Evolutionary conservation across 805 yeast genomes (phyloP).

Genomic region (Hanseniaspora taiwanica): DNA sequence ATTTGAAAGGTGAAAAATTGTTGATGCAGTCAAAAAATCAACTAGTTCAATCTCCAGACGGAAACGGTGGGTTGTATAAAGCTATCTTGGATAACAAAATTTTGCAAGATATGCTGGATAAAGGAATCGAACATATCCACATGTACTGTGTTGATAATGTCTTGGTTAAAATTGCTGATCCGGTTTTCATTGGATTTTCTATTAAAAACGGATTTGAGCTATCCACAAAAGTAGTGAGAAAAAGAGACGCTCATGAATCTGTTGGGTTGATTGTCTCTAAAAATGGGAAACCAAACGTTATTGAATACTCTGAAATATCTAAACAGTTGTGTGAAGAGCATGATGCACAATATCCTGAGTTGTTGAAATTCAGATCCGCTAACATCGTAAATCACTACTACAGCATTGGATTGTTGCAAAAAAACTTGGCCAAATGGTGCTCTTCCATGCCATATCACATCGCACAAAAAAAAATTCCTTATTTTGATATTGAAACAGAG

Average conservation of each 20-base stretch:
- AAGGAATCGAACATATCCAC: slow-evolving; percentile 78
- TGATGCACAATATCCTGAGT: slow-evolving; percentile 38
- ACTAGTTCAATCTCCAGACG: slow-evolving; percentile 86
- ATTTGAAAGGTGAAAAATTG: slow-evolving; percentile 53
- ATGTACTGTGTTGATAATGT: slow-evolving; percentile 96
- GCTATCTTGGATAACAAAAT: slow-evolving; percentile 58
- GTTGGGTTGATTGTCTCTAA: slow-evolving; percentile 86
- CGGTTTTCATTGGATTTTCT: slow-evolving; percentile 72
- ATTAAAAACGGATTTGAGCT: slow-evolving; percentile 50
- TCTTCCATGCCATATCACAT: slow-evolving; percentile 79
- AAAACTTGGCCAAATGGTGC: slow-evolving; percentile 57
- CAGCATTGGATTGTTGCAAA: slow-evolving; percentile 56
- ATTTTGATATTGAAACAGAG: slow-evolving; percentile 35
- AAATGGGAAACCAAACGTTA: slow-evolving; percentile 63
- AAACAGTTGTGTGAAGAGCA: slow-evolving; percentile 53
- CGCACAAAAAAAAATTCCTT: slow-evolving; percentile 80
- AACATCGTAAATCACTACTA: slow-evolving; percentile 96
- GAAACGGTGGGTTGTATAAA: slow-evolving; percentile 92
- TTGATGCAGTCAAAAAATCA: slow-evolving; percentile 36
- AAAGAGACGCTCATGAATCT: slow-evolving; percentile 72
- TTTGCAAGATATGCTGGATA: slow-evolving; percentile 49
- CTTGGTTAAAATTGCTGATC: slow-evolving; percentile 87
- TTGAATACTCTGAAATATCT: slow-evolving; percentile 88
- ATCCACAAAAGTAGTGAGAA: slow-evolving; percentile 91
- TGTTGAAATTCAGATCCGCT: slow-evolving; percentile 77